These are phyloP conservation scores for Leucocoprinus birnbaumii DNA, from an alignment of 768 basidiomycete species.

Conservation along the genomic window DNA sequence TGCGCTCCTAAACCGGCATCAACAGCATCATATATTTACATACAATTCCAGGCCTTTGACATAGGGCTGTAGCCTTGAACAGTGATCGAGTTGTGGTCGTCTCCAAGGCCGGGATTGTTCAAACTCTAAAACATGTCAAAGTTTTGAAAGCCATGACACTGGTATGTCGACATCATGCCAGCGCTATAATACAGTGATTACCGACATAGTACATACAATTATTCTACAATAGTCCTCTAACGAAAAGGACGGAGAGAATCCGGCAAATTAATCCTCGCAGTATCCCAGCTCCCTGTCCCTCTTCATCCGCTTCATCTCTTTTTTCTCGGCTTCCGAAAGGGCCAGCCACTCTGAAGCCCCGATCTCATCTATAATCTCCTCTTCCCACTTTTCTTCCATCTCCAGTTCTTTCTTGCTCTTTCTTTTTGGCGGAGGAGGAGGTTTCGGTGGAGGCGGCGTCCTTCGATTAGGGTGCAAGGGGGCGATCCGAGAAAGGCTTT, in stretches of 20 bases:
- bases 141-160: too few relatives aligned
- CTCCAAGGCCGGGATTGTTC: too few relatives aligned
- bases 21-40: neutral
- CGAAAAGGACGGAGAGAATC: neutral
- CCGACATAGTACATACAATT: neutral
- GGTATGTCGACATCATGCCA: too few relatives aligned
- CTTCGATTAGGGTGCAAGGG: constrained; percentile 73
- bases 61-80: too few relatives aligned
- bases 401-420: constrained; percentile 80
- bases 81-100: too few relatives aligned
- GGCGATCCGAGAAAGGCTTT: constrained; percentile 63
- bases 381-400: constrained; percentile 77
- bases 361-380: constrained; percentile 70
- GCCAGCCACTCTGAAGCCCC: constrained; percentile 59
- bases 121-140: too few relatives aligned
- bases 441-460: constrained; percentile 70
- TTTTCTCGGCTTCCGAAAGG: constrained; percentile 48
- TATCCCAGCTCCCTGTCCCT: constrained; percentile 60
- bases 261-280: constrained; percentile 42
- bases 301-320: constrained; percentile 54
- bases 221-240: neutral
- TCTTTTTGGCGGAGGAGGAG: constrained; percentile 67
- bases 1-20: neutral
- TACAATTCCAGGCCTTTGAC: neutral
- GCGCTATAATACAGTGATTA: neutral